Percentiles rank a stretch among this genome's conserved stretches.
phyloP scores from a whole-genome alignment of 2,329 filamentous ascomycete genomes.

The Xylariaceae sp. region DNA sequence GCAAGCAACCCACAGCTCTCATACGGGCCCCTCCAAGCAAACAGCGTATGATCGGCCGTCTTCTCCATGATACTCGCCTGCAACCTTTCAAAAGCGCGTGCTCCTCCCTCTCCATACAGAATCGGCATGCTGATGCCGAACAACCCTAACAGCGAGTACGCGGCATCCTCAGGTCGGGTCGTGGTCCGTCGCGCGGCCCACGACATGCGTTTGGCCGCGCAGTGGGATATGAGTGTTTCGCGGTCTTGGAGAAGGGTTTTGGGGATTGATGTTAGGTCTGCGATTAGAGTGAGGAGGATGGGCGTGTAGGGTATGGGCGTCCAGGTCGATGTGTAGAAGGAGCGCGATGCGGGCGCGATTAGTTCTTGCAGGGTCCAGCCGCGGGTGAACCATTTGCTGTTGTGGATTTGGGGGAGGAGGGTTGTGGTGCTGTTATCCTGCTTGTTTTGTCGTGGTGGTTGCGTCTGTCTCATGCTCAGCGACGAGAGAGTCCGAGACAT shows the following conservation, averaged over 20 bases:
- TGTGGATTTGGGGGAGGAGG: background rate
- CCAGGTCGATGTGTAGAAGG: constrained; percentile 34
- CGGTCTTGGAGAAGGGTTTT: constrained; percentile 9
- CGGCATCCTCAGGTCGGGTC: constrained; percentile 7
- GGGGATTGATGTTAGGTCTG: constrained; percentile 22
- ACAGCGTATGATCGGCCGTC: constrained; percentile 3
- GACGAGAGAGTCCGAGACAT: background rate
- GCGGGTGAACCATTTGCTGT: constrained; percentile 3
- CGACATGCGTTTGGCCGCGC: constrained; percentile 21
- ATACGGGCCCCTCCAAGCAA: background rate
- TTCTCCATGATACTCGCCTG: constrained; percentile 8
- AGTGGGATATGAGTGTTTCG: constrained; percentile 1
- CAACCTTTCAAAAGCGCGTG: constrained; percentile 7
- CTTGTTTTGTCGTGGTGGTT: background rate
- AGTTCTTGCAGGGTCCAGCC: constrained; percentile 12
- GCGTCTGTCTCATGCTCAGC: background rate
- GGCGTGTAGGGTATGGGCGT: constrained; percentile 24
- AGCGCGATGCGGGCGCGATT: background rate
- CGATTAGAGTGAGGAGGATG: constrained; percentile 13
- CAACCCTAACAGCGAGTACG: constrained; percentile 10
- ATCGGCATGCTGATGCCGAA: constrained; percentile 10
- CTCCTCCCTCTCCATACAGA: constrained; percentile 7
- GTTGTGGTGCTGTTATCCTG: background rate
- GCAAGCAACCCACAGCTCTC: background rate
- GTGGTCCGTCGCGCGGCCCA: constrained; percentile 8